Percentiles rank a stretch among this genome's conserved stretches.
These are phyloP conservation scores for Tricholoma terreum DNA, from an alignment of 768 basidiomycete genomes.

Conservation along the genomic window DNA sequence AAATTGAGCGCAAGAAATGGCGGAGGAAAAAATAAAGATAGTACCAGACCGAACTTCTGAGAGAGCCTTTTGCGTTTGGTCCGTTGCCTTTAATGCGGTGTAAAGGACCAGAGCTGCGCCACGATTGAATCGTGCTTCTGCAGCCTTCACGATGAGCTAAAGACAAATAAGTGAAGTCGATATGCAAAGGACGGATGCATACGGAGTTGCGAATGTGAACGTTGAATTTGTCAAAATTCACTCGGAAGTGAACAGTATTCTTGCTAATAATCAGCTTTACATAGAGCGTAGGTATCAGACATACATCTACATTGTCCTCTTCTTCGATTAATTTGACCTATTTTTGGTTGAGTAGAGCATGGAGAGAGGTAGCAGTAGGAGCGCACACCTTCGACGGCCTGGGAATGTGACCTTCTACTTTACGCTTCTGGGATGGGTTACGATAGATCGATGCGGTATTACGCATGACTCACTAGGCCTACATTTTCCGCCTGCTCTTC, in stretches of 20 bases:
- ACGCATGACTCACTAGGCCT: conserved; percentile 55
- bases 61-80: conserved; percentile 56
- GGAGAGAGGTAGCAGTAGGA: background rate
- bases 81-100: conserved; percentile 68
- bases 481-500: conserved; percentile 72
- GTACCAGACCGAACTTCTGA: conserved; percentile 65
- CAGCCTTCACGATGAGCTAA: conserved; percentile 78
- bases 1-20: background rate
- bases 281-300: conserved; percentile 19
- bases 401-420: conserved; percentile 46
- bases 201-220: conserved; percentile 86
- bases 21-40: conserved; percentile 6
- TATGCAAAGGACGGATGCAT: conserved; percentile 17
- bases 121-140: conserved; percentile 75
- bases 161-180: conserved; percentile 11
- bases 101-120: conserved; percentile 69
- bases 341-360: background rate
- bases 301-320: conserved; percentile 66
- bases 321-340: conserved; percentile 46
- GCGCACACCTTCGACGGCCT: conserved; percentile 52
- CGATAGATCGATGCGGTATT: conserved; percentile 4
- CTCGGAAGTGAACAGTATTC: conserved; percentile 75
- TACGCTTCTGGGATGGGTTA: conserved; percentile 54
- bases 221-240: conserved; percentile 88
- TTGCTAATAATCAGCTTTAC: conserved; percentile 26